phyloP scores from a whole-genome alignment of 2,329 filamentous ascomycete species.

The Botrytis byssoidea region DNA sequence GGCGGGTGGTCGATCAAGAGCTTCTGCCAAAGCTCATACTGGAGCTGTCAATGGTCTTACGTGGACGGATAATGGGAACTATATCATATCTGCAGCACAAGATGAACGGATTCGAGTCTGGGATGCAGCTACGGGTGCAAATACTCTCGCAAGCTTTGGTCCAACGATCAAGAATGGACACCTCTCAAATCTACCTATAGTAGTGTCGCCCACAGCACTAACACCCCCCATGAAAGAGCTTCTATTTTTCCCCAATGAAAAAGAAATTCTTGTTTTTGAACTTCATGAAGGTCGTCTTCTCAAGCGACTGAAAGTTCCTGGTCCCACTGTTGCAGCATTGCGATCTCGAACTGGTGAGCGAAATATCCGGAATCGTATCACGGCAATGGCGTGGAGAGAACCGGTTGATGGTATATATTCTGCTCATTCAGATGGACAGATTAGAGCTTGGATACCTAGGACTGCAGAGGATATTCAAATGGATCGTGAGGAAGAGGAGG shows the following conservation, averaged over 20 bases:
- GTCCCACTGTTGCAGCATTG: slow-evolving; percentile 50
- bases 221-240: slow-evolving; percentile 59
- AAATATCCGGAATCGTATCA: slow-evolving; percentile 65
- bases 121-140: slow-evolving; percentile 76
- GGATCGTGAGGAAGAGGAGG: slow-evolving; percentile 45
- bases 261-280: slow-evolving; percentile 77
- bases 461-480: slow-evolving; percentile 52
- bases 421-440: slow-evolving; percentile 79
- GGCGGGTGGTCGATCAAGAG: slow-evolving; percentile 44
- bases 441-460: slow-evolving; percentile 72
- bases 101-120: slow-evolving; percentile 85
- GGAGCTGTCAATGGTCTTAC: slow-evolving; percentile 81
- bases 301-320: slow-evolving; percentile 67
- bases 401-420: slow-evolving; percentile 72
- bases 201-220: slow-evolving; percentile 61
- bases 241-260: slow-evolving; percentile 78
- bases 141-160: slow-evolving; percentile 86
- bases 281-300: slow-evolving; percentile 73
- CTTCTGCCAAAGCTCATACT: slow-evolving; percentile 65
- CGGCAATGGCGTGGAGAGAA: slow-evolving; percentile 70
- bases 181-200: slow-evolving; percentile 58
- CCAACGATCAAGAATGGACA: slow-evolving; percentile 74
- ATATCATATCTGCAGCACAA: slow-evolving; percentile 77
- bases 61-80: slow-evolving; percentile 78
- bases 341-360: slow-evolving; percentile 51